phyloP scores from a whole-genome alignment of 192 early-diverging fungal genomes.

The Coemansia erecta region DNA sequence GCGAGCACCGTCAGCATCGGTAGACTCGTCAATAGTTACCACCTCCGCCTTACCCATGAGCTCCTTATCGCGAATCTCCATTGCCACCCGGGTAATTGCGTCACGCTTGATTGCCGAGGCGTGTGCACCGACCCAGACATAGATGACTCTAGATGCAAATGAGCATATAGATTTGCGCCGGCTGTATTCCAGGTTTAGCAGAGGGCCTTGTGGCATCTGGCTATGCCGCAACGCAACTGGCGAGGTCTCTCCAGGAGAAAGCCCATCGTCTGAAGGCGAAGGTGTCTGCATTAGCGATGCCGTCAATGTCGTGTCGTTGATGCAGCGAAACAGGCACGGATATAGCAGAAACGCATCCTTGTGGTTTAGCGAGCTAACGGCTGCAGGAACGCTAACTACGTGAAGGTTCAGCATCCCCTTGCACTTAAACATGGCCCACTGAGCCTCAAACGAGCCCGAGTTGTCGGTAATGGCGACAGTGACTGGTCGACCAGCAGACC shows the following conservation, averaged over 20 bases:
- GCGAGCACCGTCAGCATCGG: constrained; percentile 30
- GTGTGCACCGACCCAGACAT: constrained; percentile 45
- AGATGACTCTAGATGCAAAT: constrained; percentile 35
- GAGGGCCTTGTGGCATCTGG: constrained; percentile 9
- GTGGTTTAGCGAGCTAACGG: constrained; percentile 43
- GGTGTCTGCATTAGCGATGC: neutral
- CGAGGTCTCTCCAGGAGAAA: neutral
- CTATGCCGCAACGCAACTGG: neutral
- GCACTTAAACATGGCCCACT: constrained; percentile 49
- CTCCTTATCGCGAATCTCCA: constrained; percentile 49
- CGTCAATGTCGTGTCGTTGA: neutral
- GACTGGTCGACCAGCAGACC: neutral
- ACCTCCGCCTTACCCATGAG: constrained; percentile 31
- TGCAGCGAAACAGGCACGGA: constrained; percentile 30
- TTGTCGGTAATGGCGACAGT: neutral
- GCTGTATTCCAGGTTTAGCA: constrained; percentile 35
- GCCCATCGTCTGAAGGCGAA: neutral
- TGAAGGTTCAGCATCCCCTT: constrained; percentile 48
- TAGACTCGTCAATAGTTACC: constrained; percentile 36
- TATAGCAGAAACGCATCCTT: constrained; percentile 49
- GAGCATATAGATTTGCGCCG: constrained; percentile 38
- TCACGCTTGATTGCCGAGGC: constrained; percentile 48
- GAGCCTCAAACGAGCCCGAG: constrained; percentile 14
- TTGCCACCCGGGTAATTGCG: constrained; percentile 38
- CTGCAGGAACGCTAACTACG: constrained; percentile 34